phyloP scores from a whole-genome alignment of 257 asterid genomes.

The Solanum ahanhuiri region DNA sequence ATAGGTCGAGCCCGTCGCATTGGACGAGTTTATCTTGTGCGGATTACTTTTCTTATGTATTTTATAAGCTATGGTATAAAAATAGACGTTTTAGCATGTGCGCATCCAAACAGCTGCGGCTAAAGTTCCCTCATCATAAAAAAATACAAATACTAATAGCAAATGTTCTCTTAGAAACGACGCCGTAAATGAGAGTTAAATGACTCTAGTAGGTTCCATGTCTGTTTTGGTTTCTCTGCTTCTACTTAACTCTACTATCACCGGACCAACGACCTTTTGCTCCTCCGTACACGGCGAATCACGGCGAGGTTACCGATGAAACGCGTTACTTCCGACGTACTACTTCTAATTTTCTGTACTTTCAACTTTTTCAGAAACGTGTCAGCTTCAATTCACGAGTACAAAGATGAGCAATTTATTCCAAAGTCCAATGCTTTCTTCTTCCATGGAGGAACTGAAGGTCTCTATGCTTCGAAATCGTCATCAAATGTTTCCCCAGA shows the following conservation, averaged over 20 bases:
- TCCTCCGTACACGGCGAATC: neutral
- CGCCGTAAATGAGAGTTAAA: neutral
- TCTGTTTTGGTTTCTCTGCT: neutral
- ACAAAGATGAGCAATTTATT: conserved; percentile 14
- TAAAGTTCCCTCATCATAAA: too few species aligned
- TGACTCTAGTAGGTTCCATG: neutral
- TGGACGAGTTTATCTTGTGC: accelerated
- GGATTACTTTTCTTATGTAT: too few species aligned
- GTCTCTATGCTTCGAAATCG: conserved; percentile 14
- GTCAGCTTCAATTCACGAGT: conserved; percentile 22
- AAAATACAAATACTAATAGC: too few species aligned
- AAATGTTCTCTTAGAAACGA: neutral
- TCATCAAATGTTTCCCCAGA: neutral
- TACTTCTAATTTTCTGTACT: neutral
- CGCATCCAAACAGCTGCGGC: accelerated
- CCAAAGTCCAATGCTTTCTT: conserved; percentile 26
- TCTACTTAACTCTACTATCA: neutral
- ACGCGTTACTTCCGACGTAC: neutral
- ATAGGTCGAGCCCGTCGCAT: too few species aligned
- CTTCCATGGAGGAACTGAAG: conserved; percentile 26
- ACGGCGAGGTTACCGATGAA: neutral
- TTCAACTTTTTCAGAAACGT: neutral
- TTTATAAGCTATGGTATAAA: too few species aligned
- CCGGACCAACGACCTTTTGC: neutral
- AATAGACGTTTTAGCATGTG: too few species aligned